Conservation (phyloP, 2,329 filamentous ascomycete species). For the Zymoseptoria brevis region DNA sequence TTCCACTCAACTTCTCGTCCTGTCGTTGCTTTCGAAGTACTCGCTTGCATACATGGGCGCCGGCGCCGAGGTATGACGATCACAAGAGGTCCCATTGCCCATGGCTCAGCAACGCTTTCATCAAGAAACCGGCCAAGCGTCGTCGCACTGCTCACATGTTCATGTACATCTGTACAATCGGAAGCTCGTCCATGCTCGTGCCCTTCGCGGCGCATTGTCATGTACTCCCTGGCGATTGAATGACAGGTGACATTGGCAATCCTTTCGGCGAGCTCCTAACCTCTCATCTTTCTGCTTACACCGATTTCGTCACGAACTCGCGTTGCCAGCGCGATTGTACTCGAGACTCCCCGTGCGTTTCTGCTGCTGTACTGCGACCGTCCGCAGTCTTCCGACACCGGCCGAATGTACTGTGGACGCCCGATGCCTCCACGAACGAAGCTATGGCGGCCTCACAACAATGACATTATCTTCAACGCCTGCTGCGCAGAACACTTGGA, state of each 20-base stretch:
- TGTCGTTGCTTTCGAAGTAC: not conserved
- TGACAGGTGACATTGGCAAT: not conserved
- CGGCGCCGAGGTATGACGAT: not conserved
- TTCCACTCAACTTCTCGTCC: not conserved
- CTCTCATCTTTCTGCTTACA: not conserved
- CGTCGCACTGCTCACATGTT: not conserved
- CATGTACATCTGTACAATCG: not conserved
- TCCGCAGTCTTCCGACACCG: not conserved
- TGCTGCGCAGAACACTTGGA: not conserved
- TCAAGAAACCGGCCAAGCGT: not conserved
- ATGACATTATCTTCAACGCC: not conserved
- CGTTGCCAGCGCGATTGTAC: not conserved
- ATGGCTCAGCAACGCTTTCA: not conserved
- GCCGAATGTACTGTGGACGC: too few species aligned
- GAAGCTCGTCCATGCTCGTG: not conserved
- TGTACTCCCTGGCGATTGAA: not conserved
- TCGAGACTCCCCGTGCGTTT: not conserved
- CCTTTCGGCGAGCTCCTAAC: not conserved
- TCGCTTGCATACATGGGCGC: not conserved
- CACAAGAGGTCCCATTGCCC: not conserved
- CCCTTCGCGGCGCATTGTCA: not conserved
- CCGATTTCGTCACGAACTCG: not conserved
- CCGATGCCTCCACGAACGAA: not conserved
- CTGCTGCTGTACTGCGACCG: not conserved
- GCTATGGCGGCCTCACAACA: not conserved